Conservation (phyloP, 192 early-diverging fungal species). For the Coemansia interrupta region DNA sequence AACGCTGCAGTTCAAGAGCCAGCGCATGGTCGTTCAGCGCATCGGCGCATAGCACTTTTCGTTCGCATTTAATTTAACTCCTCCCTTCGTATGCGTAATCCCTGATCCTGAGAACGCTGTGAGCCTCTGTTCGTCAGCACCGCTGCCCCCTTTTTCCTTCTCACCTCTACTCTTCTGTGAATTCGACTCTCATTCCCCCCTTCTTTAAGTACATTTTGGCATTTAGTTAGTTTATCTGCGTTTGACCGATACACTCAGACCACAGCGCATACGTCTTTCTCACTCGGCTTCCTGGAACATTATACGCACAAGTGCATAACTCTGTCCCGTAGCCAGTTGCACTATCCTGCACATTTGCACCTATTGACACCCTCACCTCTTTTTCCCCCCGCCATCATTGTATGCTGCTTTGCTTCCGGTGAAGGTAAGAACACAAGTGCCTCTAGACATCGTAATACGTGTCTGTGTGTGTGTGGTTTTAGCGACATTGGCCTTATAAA, state of each 20-base stretch:
- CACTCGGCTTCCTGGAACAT: not conserved
- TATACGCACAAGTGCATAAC: too few relatives aligned
- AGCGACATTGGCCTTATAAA: not conserved
- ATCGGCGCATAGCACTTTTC: slow-evolving; percentile 32
- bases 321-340: too few relatives aligned
- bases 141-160: not conserved
- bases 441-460: too few relatives aligned
- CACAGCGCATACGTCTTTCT: not conserved
- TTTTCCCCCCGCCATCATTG: not conserved
- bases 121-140: too few relatives aligned
- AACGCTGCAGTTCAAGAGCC: slow-evolving; percentile 74
- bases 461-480: too few relatives aligned
- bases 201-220: not conserved
- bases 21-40: slow-evolving; percentile 61
- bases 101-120: too few relatives aligned
- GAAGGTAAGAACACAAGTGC: too few relatives aligned
- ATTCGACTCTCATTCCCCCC: not conserved
- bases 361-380: too few relatives aligned
- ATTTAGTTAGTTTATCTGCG: not conserved
- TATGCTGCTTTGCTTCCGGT: slow-evolving; percentile 13
- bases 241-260: too few relatives aligned
- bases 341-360: not conserved
- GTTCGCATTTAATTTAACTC: not conserved
- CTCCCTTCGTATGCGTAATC: too few relatives aligned
- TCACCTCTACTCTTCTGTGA: not conserved